Evolutionary conservation across 441 rosid genomes (phyloP), one percentile per base, ranked within the genome.

Genomic region (Adansonia grandidieri): DNA sequence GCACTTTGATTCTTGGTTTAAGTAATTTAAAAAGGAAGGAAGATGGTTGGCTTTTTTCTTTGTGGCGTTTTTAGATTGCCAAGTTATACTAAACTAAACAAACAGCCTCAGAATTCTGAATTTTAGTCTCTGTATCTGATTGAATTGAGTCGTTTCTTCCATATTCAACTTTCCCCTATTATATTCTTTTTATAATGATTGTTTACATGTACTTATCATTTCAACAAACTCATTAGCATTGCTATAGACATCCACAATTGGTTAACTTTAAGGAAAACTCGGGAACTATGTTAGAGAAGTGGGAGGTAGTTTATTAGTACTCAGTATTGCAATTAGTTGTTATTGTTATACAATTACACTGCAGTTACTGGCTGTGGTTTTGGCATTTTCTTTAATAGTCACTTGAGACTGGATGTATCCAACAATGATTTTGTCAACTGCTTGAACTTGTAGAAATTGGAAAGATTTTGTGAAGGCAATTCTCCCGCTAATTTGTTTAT

Each of bases 51-150:
- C 2, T 4, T 54, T 54, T 53, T 22, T 63, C 8, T 8, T 54
- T 72, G 28, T 72, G 63, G 32, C 11, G 1, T 71, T 71, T 37
- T 32, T 71, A 71, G 47, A 71, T 71, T 51, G 24, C 62, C 14
- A 28, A 7, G 45, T 51, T 15, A 7, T 15, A 28, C 45, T 28
- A 28, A 68, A 53, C 42, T 8, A 66, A 17, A 44, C 7, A 66
- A 50, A 24, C 11, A 22, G 37, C 0, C 19, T 69, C 2, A 10
- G 66, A 3, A 42, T 42, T 17, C 3, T 4, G 10, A 40, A n/a
- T 6, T 15, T 37, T 7, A 15, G 13, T 65, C 40, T 37, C 22
- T 65, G 11, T 44, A 3, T 45, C 32, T 37, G 47, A 47, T 10
- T 68, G 37, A 45, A 45, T 68, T 45, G n/a, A 68, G 13, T 68